Evolutionary conservation across 805 yeast genomes (phyloP).

Genomic region (Yarrowia osloensis): DNA sequence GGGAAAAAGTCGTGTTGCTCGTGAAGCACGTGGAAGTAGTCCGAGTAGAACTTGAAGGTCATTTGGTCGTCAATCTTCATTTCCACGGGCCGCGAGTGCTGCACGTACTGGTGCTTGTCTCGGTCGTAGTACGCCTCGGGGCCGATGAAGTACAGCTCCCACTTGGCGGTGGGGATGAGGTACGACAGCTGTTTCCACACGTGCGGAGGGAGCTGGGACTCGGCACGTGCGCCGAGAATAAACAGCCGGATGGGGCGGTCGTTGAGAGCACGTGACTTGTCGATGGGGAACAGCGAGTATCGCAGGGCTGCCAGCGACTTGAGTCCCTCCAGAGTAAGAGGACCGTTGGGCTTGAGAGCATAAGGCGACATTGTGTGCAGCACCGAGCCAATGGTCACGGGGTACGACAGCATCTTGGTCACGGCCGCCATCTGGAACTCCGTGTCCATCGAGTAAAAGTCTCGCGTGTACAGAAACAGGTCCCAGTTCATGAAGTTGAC

Average conservation of each 20-base stretch:
- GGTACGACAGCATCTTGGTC: constrained; percentile 91
- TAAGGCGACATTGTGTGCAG: constrained; percentile 87
- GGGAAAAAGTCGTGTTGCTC: constrained; percentile 95
- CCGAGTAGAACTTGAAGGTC: constrained; percentile 79
- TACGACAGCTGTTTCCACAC: constrained; percentile 93
- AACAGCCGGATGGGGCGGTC: constrained; percentile 90
- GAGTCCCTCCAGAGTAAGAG: constrained; percentile 87
- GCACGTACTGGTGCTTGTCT: constrained; percentile 60
- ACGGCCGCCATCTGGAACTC: constrained; percentile 95
- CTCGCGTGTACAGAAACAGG: constrained; percentile 86
- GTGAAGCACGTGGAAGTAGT: constrained; percentile 87
- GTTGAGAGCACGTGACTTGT: constrained; percentile 58
- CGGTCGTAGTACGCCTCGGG: constrained; percentile 86
- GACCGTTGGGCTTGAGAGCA: constrained; percentile 76
- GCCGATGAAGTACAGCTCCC: constrained; percentile 90
- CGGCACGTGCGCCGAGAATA: constrained; percentile 88
- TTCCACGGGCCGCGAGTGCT: constrained; percentile 54
- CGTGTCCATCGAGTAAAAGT: constrained; percentile 93
- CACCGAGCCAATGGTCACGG: constrained; percentile 81
- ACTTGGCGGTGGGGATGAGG: constrained; percentile 76
- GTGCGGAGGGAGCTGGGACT: constrained; percentile 88
- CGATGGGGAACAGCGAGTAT: constrained; percentile 81
- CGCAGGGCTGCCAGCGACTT: constrained; percentile 90
- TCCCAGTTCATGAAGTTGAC: constrained; percentile 90
- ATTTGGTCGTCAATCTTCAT: constrained; percentile 73